phyloP scores from a whole-genome alignment of 2,329 filamentous ascomycete species.

The Trichoderma aggressivum region DNA sequence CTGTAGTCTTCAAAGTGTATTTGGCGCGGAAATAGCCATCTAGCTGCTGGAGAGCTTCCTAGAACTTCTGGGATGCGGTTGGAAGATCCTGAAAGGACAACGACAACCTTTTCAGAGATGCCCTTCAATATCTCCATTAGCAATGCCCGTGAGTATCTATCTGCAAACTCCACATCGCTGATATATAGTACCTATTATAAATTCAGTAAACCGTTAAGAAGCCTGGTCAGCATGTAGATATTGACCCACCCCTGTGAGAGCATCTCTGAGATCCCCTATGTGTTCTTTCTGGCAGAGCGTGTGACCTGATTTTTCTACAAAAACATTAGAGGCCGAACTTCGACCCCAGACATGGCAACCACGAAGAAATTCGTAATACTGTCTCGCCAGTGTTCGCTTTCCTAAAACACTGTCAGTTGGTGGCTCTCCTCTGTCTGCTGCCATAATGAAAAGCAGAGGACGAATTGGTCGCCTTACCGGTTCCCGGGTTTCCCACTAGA shows the following conservation, averaged over 20 bases:
- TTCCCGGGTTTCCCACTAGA: background rate
- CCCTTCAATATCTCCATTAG: background rate
- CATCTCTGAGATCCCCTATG: background rate
- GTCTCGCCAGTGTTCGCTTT: background rate
- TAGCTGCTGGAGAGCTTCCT: background rate
- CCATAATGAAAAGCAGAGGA: background rate
- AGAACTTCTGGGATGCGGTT: background rate
- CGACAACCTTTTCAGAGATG: background rate
- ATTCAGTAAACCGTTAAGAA: background rate
- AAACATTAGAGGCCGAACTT: background rate
- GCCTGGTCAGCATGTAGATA: no score
- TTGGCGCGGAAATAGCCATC: background rate
- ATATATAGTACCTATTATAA: background rate
- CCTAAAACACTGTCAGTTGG: background rate
- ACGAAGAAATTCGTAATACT: background rate
- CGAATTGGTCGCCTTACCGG: background rate
- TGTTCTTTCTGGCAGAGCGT: background rate
- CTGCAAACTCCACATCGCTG: background rate
- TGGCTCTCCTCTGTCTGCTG: background rate
- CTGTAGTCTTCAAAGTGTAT: background rate
- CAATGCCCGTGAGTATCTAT: background rate
- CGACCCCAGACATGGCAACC: background rate
- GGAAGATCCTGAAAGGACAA: background rate
- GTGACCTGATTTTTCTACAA: background rate
- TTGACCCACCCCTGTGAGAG: background rate